Percentiles rank a stretch among this genome's conserved stretches.
Conservation (phyloP, 768 basidiomycete species). For the Suillus cothurnatus region DNA sequence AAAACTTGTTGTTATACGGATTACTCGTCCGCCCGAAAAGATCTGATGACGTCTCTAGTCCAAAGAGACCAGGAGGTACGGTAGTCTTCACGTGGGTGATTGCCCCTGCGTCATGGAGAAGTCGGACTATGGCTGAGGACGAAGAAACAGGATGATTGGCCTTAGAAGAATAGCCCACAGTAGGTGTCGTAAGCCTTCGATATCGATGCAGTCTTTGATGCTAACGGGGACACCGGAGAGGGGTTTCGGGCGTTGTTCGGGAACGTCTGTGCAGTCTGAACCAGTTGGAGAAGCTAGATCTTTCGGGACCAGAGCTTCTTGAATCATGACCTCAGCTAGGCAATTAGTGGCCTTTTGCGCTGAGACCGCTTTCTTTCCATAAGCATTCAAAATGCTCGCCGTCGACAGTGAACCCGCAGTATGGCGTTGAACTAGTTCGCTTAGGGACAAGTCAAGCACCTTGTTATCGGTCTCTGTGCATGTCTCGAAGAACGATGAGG, state of each 20-base stretch:
- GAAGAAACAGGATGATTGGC: slow-evolving; percentile 36
- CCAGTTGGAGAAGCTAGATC: slow-evolving; percentile 14
- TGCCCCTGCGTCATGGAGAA: slow-evolving; percentile 44
- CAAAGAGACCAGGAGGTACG: slow-evolving; percentile 44
- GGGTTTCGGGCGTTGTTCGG: slow-evolving; percentile 9
- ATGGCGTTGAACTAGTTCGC: slow-evolving; percentile 38
- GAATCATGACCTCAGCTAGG: slow-evolving; percentile 46
- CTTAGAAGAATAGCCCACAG: slow-evolving; percentile 44
- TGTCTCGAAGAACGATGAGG: slow-evolving; percentile 28
- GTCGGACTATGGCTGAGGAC: slow-evolving; percentile 41
- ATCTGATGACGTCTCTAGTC: slow-evolving; percentile 44
- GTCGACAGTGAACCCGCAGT: slow-evolving; percentile 29
- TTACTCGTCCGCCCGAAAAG: slow-evolving; percentile 50
- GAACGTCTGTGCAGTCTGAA: slow-evolving; percentile 9
- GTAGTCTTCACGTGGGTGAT: slow-evolving; percentile 45
- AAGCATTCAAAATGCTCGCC: slow-evolving; percentile 37
- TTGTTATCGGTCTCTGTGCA: slow-evolving; percentile 38
- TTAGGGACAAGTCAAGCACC: slow-evolving; percentile 39
- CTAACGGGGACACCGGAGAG: slow-evolving; percentile 50
- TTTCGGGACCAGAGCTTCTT: slow-evolving; percentile 24
- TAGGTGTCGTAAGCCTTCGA: slow-evolving; percentile 50
- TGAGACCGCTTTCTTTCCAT: slow-evolving; percentile 41
- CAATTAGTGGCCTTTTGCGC: slow-evolving; percentile 52
- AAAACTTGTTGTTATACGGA: slow-evolving; percentile 45
- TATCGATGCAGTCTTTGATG: slow-evolving; percentile 49